phyloP scores from a whole-genome alignment of 352 stramenopile species.

The Pythium utonaiense region DNA sequence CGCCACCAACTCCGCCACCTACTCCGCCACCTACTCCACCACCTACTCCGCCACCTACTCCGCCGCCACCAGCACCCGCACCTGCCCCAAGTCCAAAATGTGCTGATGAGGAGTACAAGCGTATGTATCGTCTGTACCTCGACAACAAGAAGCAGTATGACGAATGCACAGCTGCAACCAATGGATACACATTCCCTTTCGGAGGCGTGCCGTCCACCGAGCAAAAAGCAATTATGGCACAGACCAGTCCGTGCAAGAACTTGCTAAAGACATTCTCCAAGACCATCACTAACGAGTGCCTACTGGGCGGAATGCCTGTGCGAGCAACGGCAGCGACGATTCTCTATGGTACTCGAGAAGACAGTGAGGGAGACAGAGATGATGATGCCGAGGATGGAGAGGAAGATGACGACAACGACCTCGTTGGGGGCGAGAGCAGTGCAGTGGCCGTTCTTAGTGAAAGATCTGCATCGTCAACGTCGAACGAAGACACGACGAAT shows the following conservation, averaged over 20 bases:
- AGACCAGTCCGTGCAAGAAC: conserved; percentile 16
- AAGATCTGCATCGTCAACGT: neutral
- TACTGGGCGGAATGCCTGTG: conserved; percentile 16
- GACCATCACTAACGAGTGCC: conserved; percentile 18
- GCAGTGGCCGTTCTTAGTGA: neutral
- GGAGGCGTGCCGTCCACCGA: conserved; percentile 15
- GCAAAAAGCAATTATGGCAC: conserved; percentile 20
- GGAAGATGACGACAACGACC: neutral
- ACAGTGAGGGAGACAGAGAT: neutral
- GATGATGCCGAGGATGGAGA: neutral
- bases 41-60: neutral
- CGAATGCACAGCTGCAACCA: conserved; percentile 15
- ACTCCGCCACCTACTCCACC: neutral
- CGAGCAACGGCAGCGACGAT: conserved; percentile 19
- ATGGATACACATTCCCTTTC: conserved; percentile 26
- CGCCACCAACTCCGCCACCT: neutral
- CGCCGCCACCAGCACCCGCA: neutral
- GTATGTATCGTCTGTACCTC: conserved; percentile 18
- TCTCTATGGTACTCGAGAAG: conserved; percentile 8
- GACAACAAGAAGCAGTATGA: conserved; percentile 23
- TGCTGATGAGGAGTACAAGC: conserved; percentile 1
- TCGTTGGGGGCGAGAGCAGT: neutral
- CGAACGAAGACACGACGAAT: neutral
- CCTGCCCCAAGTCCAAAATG: neutral
- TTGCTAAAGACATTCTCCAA: conserved; percentile 16